Evolutionary conservation across 495 filamentous ascomycete species (phyloP), one percentile per base, ranked within the genome.

Genomic region (Aspergillus leporis): DNA sequence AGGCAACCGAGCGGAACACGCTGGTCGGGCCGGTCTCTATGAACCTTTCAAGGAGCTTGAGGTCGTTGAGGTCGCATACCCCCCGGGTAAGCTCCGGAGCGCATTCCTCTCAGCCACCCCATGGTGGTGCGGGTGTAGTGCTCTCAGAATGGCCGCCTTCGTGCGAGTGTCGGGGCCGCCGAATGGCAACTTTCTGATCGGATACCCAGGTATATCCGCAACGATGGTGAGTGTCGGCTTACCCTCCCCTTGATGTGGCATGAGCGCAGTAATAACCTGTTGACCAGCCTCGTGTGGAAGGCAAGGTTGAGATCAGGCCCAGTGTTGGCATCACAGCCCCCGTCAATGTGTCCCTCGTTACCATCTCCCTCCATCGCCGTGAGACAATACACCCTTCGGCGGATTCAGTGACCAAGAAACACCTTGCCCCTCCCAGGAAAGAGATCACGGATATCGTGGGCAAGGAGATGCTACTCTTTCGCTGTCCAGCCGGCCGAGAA

Each of bases 81-180:
- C 68, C 65, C 65, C 72, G 68, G 62, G 68, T 52, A 51, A 58
- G 40, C 66, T 56, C 70, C 66, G 55, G 59, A 61, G 67, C 64
- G 66, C 67, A 64, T 66, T 58, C 62, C 61, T 66, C 53, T 64
- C 61, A 62, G 46, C 68, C 63, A 61, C 66, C 70, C 70, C 69
- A 80, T 80, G 77, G 74, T 80, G 74, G 71, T 71, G 74, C 61
- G 70, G 68, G 63, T 62, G 65, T 67, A 58, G 66, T 62, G 60
- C 62, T 67, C 57, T 74, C 67, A 84, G 73, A 71, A 89, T 93
- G 85, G 83, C 91, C 72, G 93, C 93, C 72, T 93, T 90, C 73
- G 94, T 98, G 78, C 90, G 95, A 81, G 91, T 98, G 80, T 95
- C 91, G 68, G 94, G 94, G 63, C 93, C 92, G 64, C 91, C 94